phyloP scores from a whole-genome alignment of 116 monocot species.

The Posidonia oceanica region DNA sequence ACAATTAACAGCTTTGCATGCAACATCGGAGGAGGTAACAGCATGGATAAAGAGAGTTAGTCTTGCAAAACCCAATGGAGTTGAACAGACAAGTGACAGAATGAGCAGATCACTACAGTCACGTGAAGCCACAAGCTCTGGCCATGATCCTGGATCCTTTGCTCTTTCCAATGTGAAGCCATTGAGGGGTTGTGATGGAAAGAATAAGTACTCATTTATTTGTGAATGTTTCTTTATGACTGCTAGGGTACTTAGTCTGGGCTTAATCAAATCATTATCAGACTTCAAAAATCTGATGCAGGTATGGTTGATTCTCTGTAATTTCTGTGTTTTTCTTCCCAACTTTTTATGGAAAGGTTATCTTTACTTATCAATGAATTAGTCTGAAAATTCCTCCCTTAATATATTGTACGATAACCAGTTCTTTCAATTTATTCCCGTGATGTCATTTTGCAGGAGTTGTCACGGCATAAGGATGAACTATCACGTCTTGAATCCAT shows the following conservation, averaged over 20 bases:
- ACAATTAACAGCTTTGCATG: constrained; percentile 75
- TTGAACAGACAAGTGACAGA: constrained; percentile 8
- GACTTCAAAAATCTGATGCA: constrained; percentile 77
- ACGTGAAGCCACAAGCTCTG: constrained; percentile 57
- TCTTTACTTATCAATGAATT: too few species aligned
- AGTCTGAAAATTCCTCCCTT: too few species aligned
- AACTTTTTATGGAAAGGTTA: too few species aligned
- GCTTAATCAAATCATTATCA: constrained; percentile 80
- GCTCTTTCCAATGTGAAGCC: constrained; percentile 13
- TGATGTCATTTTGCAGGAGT: constrained; percentile 28
- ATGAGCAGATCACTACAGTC: constrained; percentile 36
- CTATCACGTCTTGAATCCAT: constrained; percentile 50
- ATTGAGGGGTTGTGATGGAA: constrained; percentile 10
- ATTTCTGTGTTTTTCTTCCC: not conserved
- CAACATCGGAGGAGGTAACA: constrained; percentile 82
- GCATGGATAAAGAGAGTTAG: constrained; percentile 35
- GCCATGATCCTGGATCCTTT: constrained; percentile 18
- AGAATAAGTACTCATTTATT: constrained; percentile 87
- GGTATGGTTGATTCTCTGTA: constrained; percentile 23
- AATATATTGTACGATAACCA: too few species aligned
- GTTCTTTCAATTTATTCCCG: too few species aligned
- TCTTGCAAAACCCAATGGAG: constrained; percentile 8
- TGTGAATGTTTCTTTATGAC: constrained; percentile 99
- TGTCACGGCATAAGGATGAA: constrained; percentile 71
- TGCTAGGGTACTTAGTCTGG: constrained; percentile 81